These are phyloP conservation scores for Peribolospora kevripleyi DNA, from an alignment of 768 basidiomycete genomes.

Conservation along the genomic window DNA sequence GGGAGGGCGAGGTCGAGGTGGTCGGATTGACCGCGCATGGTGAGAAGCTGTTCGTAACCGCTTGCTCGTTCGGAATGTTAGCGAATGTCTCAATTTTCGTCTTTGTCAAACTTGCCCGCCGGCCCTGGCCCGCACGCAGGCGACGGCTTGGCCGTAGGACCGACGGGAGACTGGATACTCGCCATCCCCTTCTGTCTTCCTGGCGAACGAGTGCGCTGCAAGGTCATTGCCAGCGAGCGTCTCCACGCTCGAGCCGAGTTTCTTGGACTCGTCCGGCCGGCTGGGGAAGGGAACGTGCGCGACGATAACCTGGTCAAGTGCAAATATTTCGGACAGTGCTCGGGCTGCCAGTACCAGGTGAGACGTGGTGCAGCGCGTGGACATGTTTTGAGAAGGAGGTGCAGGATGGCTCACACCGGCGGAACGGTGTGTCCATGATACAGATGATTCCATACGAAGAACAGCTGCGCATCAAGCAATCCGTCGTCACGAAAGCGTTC, in stretches of 20 bases:
- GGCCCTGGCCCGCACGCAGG: constrained; percentile 23
- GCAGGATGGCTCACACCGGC: too few relatives aligned
- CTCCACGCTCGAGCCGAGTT: constrained; percentile 57
- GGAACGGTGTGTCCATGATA: too few relatives aligned
- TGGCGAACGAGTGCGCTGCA: constrained; percentile 38
- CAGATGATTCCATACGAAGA: constrained; percentile 69
- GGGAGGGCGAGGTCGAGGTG: constrained; percentile 35
- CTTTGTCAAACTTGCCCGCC: neutral
- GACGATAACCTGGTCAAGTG: constrained; percentile 45
- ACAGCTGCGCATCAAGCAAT: constrained; percentile 66
- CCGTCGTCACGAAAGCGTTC: constrained; percentile 65
- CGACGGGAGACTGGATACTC: constrained; percentile 44
- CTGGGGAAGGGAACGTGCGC: constrained; percentile 27
- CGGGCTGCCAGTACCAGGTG: constrained; percentile 81
- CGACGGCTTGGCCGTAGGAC: constrained; percentile 37
- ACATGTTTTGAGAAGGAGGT: too few relatives aligned
- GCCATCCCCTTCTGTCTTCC: constrained; percentile 65
- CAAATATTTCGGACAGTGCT: constrained; percentile 69
- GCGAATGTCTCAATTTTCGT: neutral
- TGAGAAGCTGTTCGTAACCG: constrained; percentile 33
- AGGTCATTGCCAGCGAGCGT: constrained; percentile 14
- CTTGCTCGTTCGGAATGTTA: neutral
- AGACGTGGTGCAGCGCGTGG: too few relatives aligned
- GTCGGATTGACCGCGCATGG: constrained; percentile 29
- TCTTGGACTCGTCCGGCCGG: constrained; percentile 33